Evolutionary conservation across 352 stramenopile genomes (phyloP).

Genomic region (Globisporangium mamillatum): DNA sequence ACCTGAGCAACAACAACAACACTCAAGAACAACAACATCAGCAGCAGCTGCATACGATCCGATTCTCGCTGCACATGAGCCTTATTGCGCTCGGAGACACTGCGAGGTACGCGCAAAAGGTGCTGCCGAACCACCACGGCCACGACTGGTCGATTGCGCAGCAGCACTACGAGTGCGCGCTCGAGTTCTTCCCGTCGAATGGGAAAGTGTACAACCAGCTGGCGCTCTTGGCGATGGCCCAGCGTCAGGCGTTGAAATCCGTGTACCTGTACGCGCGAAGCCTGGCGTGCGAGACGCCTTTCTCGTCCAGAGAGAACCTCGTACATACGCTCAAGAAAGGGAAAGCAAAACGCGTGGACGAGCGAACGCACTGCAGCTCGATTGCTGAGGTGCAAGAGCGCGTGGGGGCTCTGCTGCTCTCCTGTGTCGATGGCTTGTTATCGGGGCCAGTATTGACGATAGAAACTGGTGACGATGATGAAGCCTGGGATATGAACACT

Average conservation of each 20-base stretch:
- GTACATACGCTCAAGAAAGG: slow-evolving; percentile 25
- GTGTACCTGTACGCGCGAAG: slow-evolving; percentile 49
- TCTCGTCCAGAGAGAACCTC: slow-evolving; percentile 38
- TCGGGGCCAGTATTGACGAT: neutral
- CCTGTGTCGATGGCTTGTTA: slow-evolving; percentile 7
- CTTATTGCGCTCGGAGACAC: slow-evolving; percentile 51
- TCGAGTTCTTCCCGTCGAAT: slow-evolving; percentile 35
- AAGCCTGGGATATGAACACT: neutral
- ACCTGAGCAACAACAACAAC: neutral
- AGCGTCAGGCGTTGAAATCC: slow-evolving; percentile 30
- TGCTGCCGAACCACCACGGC: slow-evolving; percentile 8
- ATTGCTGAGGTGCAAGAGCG: slow-evolving; percentile 7
- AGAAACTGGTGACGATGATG: neutral
- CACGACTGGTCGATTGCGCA: slow-evolving; percentile 29
- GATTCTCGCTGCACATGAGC: slow-evolving; percentile 37
- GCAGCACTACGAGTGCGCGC: slow-evolving; percentile 36
- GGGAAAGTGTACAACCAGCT: slow-evolving; percentile 67
- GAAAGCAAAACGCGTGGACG: neutral
- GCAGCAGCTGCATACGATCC: slow-evolving; percentile 18
- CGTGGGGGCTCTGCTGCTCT: slow-evolving; percentile 13
- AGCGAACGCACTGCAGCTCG: neutral
- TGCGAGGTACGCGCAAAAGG: slow-evolving; percentile 38
- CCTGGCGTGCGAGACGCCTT: slow-evolving; percentile 37
- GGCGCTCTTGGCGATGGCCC: slow-evolving; percentile 37
- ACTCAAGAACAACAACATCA: slow-evolving; percentile 1